Conservation (phyloP, 2,329 filamentous ascomycete genomes). For the Claviceps sp. region DNA sequence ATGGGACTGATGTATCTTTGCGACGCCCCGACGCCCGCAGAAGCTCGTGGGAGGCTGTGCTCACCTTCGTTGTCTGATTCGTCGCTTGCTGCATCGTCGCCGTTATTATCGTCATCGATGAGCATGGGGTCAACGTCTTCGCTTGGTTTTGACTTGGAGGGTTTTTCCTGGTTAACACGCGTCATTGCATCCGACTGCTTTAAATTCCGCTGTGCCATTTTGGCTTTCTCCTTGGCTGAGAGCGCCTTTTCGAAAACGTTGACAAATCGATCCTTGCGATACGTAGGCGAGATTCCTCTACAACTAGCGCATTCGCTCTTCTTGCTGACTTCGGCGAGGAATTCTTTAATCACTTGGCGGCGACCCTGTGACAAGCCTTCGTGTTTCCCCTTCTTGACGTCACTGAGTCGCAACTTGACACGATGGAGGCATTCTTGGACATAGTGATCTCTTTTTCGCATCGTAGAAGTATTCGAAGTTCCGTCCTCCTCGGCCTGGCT, state of each 20-base stretch:
- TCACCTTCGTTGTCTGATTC: constrained; percentile 31
- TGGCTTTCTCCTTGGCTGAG: constrained; percentile 57
- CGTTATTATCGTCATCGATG: neutral
- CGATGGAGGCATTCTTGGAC: constrained; percentile 58
- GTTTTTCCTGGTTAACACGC: constrained; percentile 17
- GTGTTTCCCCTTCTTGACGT: constrained; percentile 55
- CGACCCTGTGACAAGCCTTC: constrained; percentile 71
- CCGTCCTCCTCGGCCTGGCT: constrained; percentile 55
- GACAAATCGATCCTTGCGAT: constrained; percentile 78
- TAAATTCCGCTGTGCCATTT: constrained; percentile 59
- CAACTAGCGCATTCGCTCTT: constrained; percentile 55
- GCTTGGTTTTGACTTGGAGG: constrained; percentile 14
- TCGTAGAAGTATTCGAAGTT: constrained; percentile 35
- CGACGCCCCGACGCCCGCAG: constrained; percentile 7
- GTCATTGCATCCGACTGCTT: constrained; percentile 58
- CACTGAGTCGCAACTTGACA: constrained; percentile 35
- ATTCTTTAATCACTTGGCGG: constrained; percentile 64
- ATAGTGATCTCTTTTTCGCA: constrained; percentile 46
- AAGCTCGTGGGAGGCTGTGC: constrained; percentile 15
- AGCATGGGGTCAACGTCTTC: constrained; percentile 32
- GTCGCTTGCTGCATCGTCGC: constrained; percentile 36
- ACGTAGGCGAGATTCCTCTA: constrained; percentile 61
- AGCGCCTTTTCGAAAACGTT: constrained; percentile 88
- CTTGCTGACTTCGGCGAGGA: constrained; percentile 59
- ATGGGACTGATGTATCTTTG: constrained; percentile 72